Conservation (phyloP, 441 rosid genomes). For the Gossypium schwendimanii region DNA sequence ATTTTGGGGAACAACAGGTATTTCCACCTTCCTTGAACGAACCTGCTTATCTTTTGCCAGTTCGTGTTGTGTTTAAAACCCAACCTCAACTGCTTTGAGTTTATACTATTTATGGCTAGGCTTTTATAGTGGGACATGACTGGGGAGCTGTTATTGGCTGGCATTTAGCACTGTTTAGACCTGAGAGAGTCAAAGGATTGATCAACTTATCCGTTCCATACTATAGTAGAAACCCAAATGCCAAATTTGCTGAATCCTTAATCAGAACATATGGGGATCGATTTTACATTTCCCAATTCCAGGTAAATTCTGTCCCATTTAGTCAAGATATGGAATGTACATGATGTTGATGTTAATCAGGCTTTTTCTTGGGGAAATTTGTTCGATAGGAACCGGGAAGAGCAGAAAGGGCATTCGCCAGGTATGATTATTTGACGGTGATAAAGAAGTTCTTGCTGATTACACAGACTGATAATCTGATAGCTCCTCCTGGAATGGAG, state of each 20-base stretch:
- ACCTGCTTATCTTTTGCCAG: not conserved
- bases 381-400: conserved; percentile 55
- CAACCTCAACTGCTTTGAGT: not conserved
- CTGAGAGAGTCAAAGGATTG: conserved; percentile 60
- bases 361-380: not conserved
- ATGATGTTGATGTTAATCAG: not conserved
- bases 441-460: conserved; percentile 63
- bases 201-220: conserved; percentile 45
- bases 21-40: not conserved
- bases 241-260: conserved; percentile 24
- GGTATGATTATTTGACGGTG: conserved; percentile 46
- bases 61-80: not conserved
- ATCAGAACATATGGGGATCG: conserved; percentile 39
- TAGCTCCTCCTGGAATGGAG: conserved; percentile 61
- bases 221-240: conserved; percentile 35
- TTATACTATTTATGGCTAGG: conserved; percentile 25
- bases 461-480: conserved; percentile 35
- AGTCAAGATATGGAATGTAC: not conserved
- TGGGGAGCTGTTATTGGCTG: conserved; percentile 65
- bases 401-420: conserved; percentile 63
- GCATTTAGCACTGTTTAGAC: conserved; percentile 46
- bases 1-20: conserved; percentile 52
- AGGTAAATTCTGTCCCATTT: conserved; percentile 26
- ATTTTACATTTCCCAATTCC: conserved; percentile 53
- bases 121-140: conserved; percentile 67